Base-by-base conservation (phyloP, 352 stramenopile species). In the Globisporangium perplexum region DNA sequence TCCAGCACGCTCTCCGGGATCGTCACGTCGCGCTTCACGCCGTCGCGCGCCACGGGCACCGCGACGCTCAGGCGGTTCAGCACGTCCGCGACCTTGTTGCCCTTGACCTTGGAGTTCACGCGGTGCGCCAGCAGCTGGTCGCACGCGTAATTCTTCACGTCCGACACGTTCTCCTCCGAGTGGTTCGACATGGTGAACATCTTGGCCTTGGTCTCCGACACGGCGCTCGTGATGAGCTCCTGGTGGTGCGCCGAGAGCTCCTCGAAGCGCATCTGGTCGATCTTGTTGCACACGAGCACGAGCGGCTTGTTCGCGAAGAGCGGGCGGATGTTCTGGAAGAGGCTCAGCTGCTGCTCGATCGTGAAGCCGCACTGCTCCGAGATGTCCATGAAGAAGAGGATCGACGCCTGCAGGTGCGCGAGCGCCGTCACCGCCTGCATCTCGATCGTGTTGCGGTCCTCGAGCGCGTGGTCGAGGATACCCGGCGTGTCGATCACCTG, bases 361-460 rank as follows among this genome's bases (percentile, higher is more conserved):
- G 96, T 98, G 73, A 98, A 99, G 45, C 96, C 97, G 74, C 97
- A 99, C 71, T 99, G 95, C 74, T 99, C 97, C 7, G 93, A 98
- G 59, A 99, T 98, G 80, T 99, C 97, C 65, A 99, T 92, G 75
- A 99, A 99, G 77, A 98, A 99, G 50, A 99, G 77, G 20, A 99
- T 96, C 53, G 95, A 98, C 64, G 96, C 98, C 63, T 98, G 97
- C 67, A 99, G 88, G 72, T 99, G 97, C 7, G 97, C 97, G 12
- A 99, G 78, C 36, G 97, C 97, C 53, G 97, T 99, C 54, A 99
- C 97, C 45, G 97, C 96, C 80, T 99, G 97, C 97, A 99, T 99
- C 63, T 99, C 97, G 77, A 99, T 99, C 36, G 97, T 99, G 81
- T 99, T 99, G 36, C 97, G 84, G 67, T 99, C 90, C 68, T 99